Conservation (phyloP, 331 rosid genomes). For the Acacia concinna region DNA sequence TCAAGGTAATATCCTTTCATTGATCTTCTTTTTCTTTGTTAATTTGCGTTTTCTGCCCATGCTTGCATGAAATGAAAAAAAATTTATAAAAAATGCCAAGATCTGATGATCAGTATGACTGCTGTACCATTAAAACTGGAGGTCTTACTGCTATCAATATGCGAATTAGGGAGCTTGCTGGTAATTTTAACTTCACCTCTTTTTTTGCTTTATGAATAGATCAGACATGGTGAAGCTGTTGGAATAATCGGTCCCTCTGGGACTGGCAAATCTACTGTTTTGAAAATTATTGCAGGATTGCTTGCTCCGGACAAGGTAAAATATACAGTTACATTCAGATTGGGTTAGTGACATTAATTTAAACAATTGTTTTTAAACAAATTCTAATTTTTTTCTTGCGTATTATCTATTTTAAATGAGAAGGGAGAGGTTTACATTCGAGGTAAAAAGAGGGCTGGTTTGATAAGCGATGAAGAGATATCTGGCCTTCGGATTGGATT, state of each 20-base stretch:
- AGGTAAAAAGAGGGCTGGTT: conserved; percentile 83
- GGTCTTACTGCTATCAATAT: conserved; percentile 6
- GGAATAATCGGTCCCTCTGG: conserved; percentile 99
- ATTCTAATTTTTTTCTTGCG: background rate
- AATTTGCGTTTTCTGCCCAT: background rate
- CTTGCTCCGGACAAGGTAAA: conserved; percentile 87
- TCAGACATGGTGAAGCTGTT: conserved; percentile 97
- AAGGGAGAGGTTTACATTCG: conserved; percentile 95
- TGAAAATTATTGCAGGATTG: conserved; percentile 94
- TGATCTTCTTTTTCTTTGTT: background rate
- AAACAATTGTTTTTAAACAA: background rate
- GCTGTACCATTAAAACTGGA: background rate
- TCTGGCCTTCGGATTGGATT: conserved; percentile 93
- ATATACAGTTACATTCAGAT: conserved; percentile 6
- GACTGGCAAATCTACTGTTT: conserved; percentile 89
- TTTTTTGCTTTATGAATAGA: conserved; percentile 46
- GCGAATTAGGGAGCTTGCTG: conserved; percentile 5
- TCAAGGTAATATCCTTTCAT: conserved; percentile 68
- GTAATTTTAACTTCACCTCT: background rate
- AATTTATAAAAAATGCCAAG: background rate
- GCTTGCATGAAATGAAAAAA: background rate
- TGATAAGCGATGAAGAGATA: conserved; percentile 84
- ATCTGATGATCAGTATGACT: conserved; percentile 10
- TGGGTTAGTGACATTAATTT: conserved; percentile 15
- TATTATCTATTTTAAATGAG: conserved; percentile 27